Conservation (phyloP, 768 basidiomycete species). For the Collybiopsis confluens region DNA sequence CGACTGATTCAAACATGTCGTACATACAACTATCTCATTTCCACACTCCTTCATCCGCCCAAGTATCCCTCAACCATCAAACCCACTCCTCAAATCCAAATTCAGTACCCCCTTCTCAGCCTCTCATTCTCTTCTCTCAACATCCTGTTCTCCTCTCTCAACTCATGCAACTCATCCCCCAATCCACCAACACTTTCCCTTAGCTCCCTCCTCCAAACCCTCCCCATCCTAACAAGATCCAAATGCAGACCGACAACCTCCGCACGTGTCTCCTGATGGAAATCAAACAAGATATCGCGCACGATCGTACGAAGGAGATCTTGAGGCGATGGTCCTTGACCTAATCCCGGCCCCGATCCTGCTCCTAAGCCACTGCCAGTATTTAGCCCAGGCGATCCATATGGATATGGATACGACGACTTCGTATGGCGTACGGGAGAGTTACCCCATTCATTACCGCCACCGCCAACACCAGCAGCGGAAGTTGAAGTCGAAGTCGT, state of each 20-base stretch:
- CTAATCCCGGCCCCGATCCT: too few relatives aligned
- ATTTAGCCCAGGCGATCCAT: constrained; percentile 22
- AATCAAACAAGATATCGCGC: constrained; percentile 70
- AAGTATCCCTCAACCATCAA: too few relatives aligned
- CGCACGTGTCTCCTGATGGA: constrained; percentile 62
- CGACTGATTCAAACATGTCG: too few relatives aligned
- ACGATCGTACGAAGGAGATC: constrained; percentile 63
- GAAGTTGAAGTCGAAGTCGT: constrained; percentile 7
- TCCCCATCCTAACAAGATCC: constrained; percentile 51
- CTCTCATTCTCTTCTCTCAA: constrained; percentile 13
- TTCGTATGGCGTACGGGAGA: constrained; percentile 29
- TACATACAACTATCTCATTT: too few relatives aligned
- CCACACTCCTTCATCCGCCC: too few relatives aligned
- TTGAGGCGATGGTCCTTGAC: constrained; percentile 37
- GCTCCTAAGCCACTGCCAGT: too few relatives aligned
- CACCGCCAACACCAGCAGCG: too few relatives aligned
- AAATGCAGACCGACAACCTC: constrained; percentile 75
- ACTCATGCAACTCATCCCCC: constrained; percentile 4
- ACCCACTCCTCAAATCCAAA: too few relatives aligned
- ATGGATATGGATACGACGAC: constrained; percentile 28
- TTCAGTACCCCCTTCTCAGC: constrained; percentile 9
- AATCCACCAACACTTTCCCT: constrained; percentile 3
- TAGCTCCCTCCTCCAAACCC: constrained; percentile 9
- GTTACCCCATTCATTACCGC: not conserved
- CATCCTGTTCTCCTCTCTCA: constrained; percentile 10